These are phyloP conservation scores for Symbiotaphrina buchneri DNA, from an alignment of 495 filamentous ascomycete species.

Conservation along the genomic window DNA sequence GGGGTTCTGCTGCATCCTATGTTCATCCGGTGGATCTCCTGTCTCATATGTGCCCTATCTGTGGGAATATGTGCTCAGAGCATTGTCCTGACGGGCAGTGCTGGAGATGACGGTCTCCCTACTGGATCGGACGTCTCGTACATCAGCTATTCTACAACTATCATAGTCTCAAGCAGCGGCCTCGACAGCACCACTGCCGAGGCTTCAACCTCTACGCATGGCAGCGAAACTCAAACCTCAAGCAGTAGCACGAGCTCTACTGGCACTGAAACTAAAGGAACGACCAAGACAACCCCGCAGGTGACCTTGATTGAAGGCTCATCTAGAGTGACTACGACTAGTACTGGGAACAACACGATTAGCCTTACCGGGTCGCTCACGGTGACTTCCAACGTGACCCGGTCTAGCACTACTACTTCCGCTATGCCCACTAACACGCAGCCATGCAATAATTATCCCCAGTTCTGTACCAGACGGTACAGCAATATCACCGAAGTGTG, in stretches of 20 bases:
- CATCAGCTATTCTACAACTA: neutral
- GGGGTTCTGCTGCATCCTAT: no score
- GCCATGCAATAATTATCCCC: conserved; percentile 72
- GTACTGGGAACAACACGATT: neutral
- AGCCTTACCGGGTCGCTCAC: no score
- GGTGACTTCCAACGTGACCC: conserved; percentile 14
- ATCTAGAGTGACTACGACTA: conserved; percentile 14
- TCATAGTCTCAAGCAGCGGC: neutral
- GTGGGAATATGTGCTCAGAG: no score
- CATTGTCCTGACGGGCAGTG: no score
- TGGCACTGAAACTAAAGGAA: neutral
- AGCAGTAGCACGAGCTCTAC: no score
- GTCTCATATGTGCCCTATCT: no score
- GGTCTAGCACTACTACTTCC: conserved; percentile 8
- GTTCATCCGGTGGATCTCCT: no score
- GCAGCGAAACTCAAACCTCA: no score
- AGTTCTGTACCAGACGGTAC: conserved; percentile 63
- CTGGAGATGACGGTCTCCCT: neutral
- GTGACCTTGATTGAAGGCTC: conserved; percentile 18
- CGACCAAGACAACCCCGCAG: neutral
- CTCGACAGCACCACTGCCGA: no score
- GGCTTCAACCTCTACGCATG: no score
- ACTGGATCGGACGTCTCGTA: neutral
- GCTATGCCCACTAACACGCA: conserved; percentile 34
- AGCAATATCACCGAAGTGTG: conserved; percentile 78